Base-by-base conservation (phyloP, 768 basidiomycete species). In the Exsudoporus frostii region DNA sequence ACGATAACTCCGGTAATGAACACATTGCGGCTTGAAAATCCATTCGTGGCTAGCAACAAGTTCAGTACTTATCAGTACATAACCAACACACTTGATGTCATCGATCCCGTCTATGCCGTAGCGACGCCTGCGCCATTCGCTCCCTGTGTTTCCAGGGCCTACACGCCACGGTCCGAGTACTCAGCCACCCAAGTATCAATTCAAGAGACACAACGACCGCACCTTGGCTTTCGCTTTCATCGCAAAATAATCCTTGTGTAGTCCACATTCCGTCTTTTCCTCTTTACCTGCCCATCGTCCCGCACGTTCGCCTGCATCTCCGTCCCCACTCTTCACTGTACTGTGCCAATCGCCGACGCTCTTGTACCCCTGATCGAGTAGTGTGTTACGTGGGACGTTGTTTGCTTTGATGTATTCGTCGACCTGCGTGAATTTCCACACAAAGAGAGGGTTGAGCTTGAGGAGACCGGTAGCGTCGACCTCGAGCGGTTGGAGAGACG, bases 291-390 rank as follows among this genome's bases (percentile, higher is more conserved):
- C 85, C 97, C 97, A 99, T 49, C 97, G 75, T 1, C 96, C 96
- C 2, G 88, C 85, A 24, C 97, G 81, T 72, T 99, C 97, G 5
- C 79, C 81, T 0, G 68, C 71, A 54, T 91, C 91, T 38, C 88
- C 81, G 9, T 74, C 75, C 0, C 81, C 85, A 55, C 84, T 85
- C 60, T 70, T 78, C n/a, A 69, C 71, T 0, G 97, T 99, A 56
- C 92, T 95, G 73, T 99, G 97, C 90, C 95, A 96, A 71, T 99
- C 97, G 4, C 97, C 97, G 57, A 99, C 84, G 65, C 91, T 93
- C 62, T 86, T 88, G 76, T 98, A 99, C 4, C 97, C 97, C 66
- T 92, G 84, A 54, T 83, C 84, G 37, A 99, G 80, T 5, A 99
- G 78, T 55, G 80, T 83, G 75, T 99, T 98, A 55, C 84, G 82